A percentile compares a stretch with the other conserved stretches of the same genome.
phyloP scores from a whole-genome alignment of 371 early-diverging fungal genomes.

The Haplosporangium sp. region DNA sequence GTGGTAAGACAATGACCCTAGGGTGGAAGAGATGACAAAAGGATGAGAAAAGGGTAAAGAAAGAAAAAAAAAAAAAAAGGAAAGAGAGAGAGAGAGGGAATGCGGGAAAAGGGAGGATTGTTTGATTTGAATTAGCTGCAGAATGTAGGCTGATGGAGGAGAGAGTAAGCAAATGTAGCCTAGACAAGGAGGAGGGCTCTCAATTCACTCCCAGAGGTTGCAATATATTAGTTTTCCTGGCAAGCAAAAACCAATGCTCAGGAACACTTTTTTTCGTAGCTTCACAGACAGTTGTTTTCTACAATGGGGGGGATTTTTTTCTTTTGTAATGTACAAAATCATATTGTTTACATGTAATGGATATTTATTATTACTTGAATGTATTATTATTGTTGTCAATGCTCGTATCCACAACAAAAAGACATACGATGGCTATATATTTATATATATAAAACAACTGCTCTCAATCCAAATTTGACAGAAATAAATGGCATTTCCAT shows the following conservation, averaged over 20 bases:
- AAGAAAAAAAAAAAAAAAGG: not conserved
- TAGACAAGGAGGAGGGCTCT: not conserved
- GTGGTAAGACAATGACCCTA: not conserved
- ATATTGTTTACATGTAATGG: not conserved
- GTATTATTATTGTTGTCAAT: no score
- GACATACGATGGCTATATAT: no score
- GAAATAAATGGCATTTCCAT: not conserved
- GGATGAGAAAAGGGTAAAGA: not conserved
- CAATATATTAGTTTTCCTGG: not conserved
- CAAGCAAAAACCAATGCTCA: not conserved
- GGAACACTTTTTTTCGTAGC: not conserved
- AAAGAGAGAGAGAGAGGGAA: not conserved
- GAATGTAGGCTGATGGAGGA: not conserved
- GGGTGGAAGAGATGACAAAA: not conserved
- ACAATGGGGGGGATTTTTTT: not conserved
- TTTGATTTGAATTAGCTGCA: not conserved
- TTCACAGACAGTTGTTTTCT: no score
- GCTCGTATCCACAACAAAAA: no score
- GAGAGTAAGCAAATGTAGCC: not conserved
- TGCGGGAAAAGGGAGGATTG: not conserved
- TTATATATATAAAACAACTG: not conserved
- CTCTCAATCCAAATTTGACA: constrained; percentile 5
- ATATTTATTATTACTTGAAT: no score
- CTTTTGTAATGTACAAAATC: not conserved
- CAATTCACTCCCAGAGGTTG: not conserved